Base-by-base conservation (phyloP, 1,139 yeast genomes). In the Debaryomyces subglobosus region DNA sequence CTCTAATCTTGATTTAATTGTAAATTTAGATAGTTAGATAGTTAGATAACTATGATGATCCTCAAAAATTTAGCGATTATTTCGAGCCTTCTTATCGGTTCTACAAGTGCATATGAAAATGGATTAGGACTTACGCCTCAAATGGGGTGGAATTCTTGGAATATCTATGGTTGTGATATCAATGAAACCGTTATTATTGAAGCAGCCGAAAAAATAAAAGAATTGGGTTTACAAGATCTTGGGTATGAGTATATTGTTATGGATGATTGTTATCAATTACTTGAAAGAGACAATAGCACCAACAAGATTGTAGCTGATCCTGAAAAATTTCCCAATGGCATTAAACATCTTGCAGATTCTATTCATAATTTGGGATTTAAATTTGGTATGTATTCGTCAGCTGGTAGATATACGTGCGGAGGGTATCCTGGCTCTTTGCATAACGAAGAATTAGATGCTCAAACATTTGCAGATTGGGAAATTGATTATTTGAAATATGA, bases 111-210 rank as follows among this genome's bases (percentile, higher is more conserved):
- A 0, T 51, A 33, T 13, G 53, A 63, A 41, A 63, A 63, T 50
- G 65, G 67, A 3, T 53, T 63, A 15, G 63, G 63, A 12, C 37
- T 43, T 18, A 57, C 59, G 1, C 68, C 68, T 5, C 63, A 55
- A 39, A 55, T 64, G 63, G 68, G 68, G 8, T 64, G 67, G 66
- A 59, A 64, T 50, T 58, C 59, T 23, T 64, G 68, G 68, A 60
- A 61, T 40, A 54, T 58, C 4, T 64, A 57, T 46, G 62, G 52
- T 7, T 64, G 69, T 43, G 54, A 61, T 35, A 64, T 63, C 33
- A 60, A 53, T 39, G 67, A 57, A 35, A 50, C 56, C 5, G 44
- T 59, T 39, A 53, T 64, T 6, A 32, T 59, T 16, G 43, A 42
- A 12, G 53, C 62, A 6, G 62, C 67, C 4, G 49, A 59, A 25